Evolutionary conservation across 768 basidiomycete species (phyloP), one percentile per base, ranked within the genome.

Genomic region (Suillus brevipes): DNA sequence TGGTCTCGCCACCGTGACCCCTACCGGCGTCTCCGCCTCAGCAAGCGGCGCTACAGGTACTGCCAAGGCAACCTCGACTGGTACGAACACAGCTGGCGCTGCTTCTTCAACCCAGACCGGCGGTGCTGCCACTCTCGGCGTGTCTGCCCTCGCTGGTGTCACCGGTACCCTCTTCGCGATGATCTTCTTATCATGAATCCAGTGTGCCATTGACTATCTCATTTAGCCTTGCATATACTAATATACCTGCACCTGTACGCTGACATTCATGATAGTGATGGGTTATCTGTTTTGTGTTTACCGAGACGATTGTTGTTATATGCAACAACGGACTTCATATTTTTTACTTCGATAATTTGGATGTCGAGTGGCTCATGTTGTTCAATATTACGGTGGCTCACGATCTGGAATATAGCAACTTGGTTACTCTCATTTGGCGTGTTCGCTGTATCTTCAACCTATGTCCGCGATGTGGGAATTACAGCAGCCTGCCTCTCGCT

Each of bases 161-260:
- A 68, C 75, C 1, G 79, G 80, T 66, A 75, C 78, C 13, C 67
- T 77, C 57, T 73, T 77, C 43, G 78, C 81, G 4, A 65, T 79
- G 31, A 68, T 70, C 9, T 80, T 80, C 78, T 75, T 81, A 43
- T 74, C 80, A 36, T 81, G 71, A 74, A 68, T 28, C 16, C 31
- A 47, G 38, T 64, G n/a, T 49, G 20, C 18, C 6, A 20, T 28
- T 40, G 14, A 40, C 57, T 58, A 28, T 58, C 25, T 38, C 23
- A 25, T 58, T 25, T 58, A 38, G 36, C 37, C 7, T 25, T 57
- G 56, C 57, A 40, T 58, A 58, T 58, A 40, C 38, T 40, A 58
- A 58, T 36, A 38, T 58, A 58, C 38, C 38, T 58, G 14, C 37
- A 9, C 37, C 23, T 58, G 37, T 38, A 58, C 57, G 10, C 57